Conservation (phyloP, 495 filamentous ascomycete genomes). For the Neurospora sp. region DNA sequence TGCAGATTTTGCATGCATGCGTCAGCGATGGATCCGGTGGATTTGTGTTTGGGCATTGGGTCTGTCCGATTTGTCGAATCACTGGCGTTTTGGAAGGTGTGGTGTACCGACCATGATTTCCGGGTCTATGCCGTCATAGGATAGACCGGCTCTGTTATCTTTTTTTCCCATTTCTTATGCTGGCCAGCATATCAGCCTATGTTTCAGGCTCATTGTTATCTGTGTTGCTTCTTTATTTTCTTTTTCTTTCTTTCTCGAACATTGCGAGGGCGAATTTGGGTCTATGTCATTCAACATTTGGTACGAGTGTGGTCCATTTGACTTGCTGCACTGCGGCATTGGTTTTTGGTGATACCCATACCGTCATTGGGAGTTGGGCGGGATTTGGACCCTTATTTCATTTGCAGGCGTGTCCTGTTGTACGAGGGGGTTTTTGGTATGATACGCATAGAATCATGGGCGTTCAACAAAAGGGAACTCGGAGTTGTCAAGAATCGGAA, state of each 20-base stretch:
- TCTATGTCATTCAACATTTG: slow-evolving; percentile 14
- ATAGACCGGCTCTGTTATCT: not conserved
- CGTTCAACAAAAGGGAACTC: not conserved
- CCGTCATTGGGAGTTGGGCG: slow-evolving; percentile 9
- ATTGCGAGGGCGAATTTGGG: slow-evolving; percentile 2
- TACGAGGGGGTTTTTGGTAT: not conserved
- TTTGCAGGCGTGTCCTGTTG: not conserved
- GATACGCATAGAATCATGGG: not conserved
- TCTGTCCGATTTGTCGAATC: not conserved
- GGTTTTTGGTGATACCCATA: slow-evolving; percentile 13
- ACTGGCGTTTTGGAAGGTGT: slow-evolving; percentile 2
- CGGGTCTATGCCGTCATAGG: not conserved
- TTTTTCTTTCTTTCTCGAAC: not conserved
- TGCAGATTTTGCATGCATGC: not conserved
- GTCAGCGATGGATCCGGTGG: not conserved
- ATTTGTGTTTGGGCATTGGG: not conserved
- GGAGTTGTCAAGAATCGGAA: not conserved
- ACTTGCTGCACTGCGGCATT: slow-evolving; percentile 8
- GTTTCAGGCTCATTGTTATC: not conserved
- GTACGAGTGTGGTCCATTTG: slow-evolving; percentile 15
- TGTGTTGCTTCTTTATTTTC: slow-evolving; percentile 1
- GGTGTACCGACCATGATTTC: not conserved
- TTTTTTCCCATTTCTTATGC: not conserved
- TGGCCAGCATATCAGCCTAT: not conserved
- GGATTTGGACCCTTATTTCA: not conserved